These are phyloP conservation scores for Parastagonospora nodorum DNA, from an alignment of 2,329 filamentous ascomycete genomes.

Conservation along the genomic window DNA sequence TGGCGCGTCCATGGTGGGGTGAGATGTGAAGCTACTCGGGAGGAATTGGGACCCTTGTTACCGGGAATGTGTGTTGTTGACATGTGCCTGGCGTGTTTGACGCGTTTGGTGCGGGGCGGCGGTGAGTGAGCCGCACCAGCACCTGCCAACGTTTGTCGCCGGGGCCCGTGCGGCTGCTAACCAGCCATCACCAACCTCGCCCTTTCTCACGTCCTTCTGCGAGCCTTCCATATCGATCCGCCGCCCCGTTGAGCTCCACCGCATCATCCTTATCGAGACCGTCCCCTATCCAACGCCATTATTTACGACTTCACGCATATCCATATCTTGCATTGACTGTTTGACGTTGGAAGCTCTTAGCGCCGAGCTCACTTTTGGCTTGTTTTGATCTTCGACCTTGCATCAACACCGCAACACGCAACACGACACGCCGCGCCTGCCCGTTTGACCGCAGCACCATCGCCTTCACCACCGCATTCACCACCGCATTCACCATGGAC, in stretches of 20 bases:
- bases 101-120: constrained; percentile 24
- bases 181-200: constrained; percentile 36
- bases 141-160: not conserved
- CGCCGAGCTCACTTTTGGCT: constrained; percentile 17
- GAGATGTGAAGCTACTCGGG: not conserved
- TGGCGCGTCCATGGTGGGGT: constrained; percentile 42
- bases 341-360: constrained; percentile 4
- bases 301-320: constrained; percentile 11
- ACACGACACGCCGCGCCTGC: no score
- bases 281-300: constrained; percentile 11
- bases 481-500: constrained; percentile 33
- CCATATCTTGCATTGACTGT: constrained; percentile 7
- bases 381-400: constrained; percentile 33
- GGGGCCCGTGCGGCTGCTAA: constrained; percentile 4
- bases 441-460: constrained; percentile 6
- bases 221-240: constrained; percentile 19
- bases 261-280: constrained; percentile 17
- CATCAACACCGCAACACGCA: constrained; percentile 9
- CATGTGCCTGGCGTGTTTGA: constrained; percentile 28
- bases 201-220: constrained; percentile 13
- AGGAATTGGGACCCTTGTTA: not conserved
- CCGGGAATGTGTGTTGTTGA: not conserved
- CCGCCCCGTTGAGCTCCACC: constrained; percentile 22
- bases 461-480: not conserved
- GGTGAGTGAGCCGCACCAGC: not conserved